A percentile compares a stretch with the other conserved stretches of the same genome.
Conservation (phyloP, 2,329 filamentous ascomycete species). For the Phialemonium atrogriseum region DNA sequence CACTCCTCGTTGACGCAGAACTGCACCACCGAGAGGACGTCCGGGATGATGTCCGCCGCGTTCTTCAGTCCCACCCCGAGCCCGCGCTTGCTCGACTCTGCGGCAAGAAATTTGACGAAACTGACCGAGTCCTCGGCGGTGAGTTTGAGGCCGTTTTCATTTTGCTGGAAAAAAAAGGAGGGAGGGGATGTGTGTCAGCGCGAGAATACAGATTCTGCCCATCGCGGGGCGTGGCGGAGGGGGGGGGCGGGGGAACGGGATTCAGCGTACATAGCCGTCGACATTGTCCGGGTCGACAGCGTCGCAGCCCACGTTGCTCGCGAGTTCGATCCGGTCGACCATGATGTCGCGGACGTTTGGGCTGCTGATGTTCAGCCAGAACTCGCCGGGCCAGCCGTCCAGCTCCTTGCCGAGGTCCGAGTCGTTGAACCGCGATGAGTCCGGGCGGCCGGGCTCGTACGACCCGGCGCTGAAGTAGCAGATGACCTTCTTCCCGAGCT, state of each 20-base stretch:
- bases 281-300: constrained; percentile 66
- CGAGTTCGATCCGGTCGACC: constrained; percentile 48
- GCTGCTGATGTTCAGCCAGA: constrained; percentile 55
- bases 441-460: constrained; percentile 55
- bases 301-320: constrained; percentile 54
- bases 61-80: constrained; percentile 64
- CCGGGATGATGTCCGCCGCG: constrained; percentile 47
- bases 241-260: too few species aligned
- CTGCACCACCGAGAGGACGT: constrained; percentile 40
- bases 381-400: constrained; percentile 58
- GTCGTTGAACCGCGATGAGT: constrained; percentile 44
- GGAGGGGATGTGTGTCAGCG: constrained; percentile 35
- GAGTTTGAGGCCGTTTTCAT: constrained; percentile 55
- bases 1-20: constrained; percentile 68
- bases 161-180: too few species aligned
- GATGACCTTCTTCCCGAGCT: constrained; percentile 50
- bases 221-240: too few species aligned
- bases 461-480: constrained; percentile 71
- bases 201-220: too few species aligned
- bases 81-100: constrained; percentile 41
- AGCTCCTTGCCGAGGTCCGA: constrained; percentile 50
- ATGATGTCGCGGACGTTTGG: constrained; percentile 56
- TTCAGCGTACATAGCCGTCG: constrained; percentile 17
- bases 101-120: constrained; percentile 53
- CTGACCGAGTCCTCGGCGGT: constrained; percentile 47